A percentile compares a stretch with the other conserved stretches of the same genome.
These are phyloP conservation scores for Anethum foeniculum DNA, from an alignment of 140 eudicot species.

Conservation along the genomic window DNA sequence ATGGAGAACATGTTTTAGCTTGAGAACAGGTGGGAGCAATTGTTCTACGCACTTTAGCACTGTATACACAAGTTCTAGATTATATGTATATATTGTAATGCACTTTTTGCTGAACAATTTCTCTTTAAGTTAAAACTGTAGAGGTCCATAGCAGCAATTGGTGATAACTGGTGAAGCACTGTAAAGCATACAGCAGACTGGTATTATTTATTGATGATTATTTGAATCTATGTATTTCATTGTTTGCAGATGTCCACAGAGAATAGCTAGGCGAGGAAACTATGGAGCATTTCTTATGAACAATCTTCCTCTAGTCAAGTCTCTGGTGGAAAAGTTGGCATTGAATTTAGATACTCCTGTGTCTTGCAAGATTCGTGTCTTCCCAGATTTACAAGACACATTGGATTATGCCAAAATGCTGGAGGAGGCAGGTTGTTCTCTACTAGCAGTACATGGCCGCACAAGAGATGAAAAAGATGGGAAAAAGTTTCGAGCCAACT, in stretches of 20 bases:
- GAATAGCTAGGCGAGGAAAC: conserved; percentile 74
- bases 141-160: too few species aligned
- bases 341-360: conserved; percentile 68
- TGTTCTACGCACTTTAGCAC: too few species aligned
- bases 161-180: not conserved
- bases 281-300: conserved; percentile 95
- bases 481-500: conserved; percentile 68
- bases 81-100: too few species aligned
- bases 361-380: conserved; percentile 88
- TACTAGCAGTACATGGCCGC: conserved; percentile 93
- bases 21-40: too few species aligned
- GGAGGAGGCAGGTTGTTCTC: conserved; percentile 95
- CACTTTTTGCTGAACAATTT: too few species aligned
- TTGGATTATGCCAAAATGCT: conserved; percentile 82
- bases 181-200: not conserved
- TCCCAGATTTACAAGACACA: conserved; percentile 74
- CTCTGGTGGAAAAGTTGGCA: conserved; percentile 77
- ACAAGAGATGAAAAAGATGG: conserved; percentile 90
- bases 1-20: too few species aligned
- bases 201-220: not conserved
- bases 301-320: conserved; percentile 77
- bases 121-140: too few species aligned
- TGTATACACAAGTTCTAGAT: too few species aligned
- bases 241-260: conserved; percentile 75
- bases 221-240: not conserved